Evolutionary conservation across 1,284 basidiomycete genomes (phyloP).

Genomic region (Sporisorium exsertum): DNA sequence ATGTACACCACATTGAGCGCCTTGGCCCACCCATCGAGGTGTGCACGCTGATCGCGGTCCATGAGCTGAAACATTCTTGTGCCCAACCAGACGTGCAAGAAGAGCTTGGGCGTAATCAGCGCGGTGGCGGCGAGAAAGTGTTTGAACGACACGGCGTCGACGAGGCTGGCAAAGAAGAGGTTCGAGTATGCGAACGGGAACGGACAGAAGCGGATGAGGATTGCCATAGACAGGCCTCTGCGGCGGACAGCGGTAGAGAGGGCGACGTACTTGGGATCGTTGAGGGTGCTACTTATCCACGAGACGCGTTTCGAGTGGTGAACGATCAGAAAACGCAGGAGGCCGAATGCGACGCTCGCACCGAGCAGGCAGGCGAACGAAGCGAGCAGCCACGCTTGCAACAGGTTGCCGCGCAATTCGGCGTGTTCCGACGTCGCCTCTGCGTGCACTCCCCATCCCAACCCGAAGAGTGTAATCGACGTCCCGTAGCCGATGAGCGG

Average conservation of each 20-base stretch:
- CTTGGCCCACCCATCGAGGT: conserved; percentile 43
- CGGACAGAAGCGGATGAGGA: conserved; percentile 64
- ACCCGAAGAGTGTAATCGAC: conserved; percentile 57
- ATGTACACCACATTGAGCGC: conserved; percentile 52
- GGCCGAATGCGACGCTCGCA: conserved; percentile 45
- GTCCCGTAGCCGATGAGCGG: conserved; percentile 64
- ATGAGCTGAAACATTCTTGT: conserved; percentile 60
- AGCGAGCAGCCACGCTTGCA: conserved; percentile 58
- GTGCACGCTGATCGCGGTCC: conserved; percentile 45
- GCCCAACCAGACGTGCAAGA: conserved; percentile 65
- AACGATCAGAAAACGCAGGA: conserved; percentile 37
- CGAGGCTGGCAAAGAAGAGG: conserved; percentile 43
- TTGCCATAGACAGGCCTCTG: conserved; percentile 54
- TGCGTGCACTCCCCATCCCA: conserved; percentile 55
- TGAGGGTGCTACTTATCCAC: conserved; percentile 34
- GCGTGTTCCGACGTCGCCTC: conserved; percentile 14
- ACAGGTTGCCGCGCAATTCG: conserved; percentile 25
- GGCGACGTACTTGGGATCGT: conserved; percentile 54
- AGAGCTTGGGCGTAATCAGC: conserved; percentile 62
- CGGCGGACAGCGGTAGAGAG: conserved; percentile 57
- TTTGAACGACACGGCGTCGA: conserved; percentile 48
- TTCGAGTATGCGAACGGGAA: conserved; percentile 62
- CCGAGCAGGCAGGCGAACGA: conserved; percentile 56
- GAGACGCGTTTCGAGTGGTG: conserved; percentile 29
- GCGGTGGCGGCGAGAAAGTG: conserved; percentile 60